Evolutionary conservation across 2,329 filamentous ascomycete genomes (phyloP).

Genomic region (Chaetomium globosum): DNA sequence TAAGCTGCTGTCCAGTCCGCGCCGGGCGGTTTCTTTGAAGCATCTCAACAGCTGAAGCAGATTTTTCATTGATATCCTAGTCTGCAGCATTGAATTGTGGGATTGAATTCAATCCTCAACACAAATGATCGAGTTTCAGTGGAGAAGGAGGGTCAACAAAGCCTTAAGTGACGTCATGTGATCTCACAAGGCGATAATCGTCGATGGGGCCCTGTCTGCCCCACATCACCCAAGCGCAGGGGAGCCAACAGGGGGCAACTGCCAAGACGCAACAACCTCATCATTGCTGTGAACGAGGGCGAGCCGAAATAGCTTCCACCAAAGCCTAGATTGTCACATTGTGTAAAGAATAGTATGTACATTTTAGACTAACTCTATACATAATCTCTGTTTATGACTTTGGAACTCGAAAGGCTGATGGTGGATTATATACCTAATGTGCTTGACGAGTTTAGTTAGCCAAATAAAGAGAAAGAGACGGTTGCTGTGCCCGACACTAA

Average conservation of each 20-base stretch:
- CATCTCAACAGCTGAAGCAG: too few species aligned
- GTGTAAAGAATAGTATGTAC: too few species aligned
- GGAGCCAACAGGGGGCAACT: neutral
- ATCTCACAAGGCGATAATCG: neutral
- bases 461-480: neutral
- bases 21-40: neutral
- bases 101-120: neutral
- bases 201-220: neutral
- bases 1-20: neutral
- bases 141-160: neutral
- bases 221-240: conserved; percentile 10
- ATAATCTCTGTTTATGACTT: too few species aligned
- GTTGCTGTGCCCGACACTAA: neutral
- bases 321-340: neutral
- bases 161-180: conserved; percentile 20
- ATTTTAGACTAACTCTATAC: too few species aligned
- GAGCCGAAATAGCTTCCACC: neutral
- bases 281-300: neutral
- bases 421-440: too few species aligned
- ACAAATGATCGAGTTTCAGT: neutral
- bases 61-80: neutral
- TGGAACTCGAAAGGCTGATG: too few species aligned
- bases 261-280: conserved; percentile 9
- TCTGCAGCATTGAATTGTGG: neutral
- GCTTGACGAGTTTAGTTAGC: too few species aligned